Evolutionary conservation across 2,329 filamentous ascomycete species (phyloP).

Genomic region (Tolypocladium inflatum): DNA sequence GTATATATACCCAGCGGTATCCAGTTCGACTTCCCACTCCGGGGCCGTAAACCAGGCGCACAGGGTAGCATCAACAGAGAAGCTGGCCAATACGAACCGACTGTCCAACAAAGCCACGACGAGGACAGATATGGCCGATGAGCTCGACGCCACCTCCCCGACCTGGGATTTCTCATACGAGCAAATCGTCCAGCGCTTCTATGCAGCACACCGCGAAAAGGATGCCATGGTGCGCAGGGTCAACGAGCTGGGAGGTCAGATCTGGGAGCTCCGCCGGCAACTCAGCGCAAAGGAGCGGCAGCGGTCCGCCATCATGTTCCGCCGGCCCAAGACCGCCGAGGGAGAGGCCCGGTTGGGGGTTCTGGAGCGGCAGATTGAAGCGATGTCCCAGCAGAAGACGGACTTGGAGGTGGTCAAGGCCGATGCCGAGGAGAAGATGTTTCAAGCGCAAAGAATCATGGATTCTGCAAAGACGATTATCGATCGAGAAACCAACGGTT

Average conservation of each 20-base stretch:
- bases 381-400: neutral
- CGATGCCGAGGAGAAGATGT: neutral
- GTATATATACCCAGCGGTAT: neutral
- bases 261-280: neutral
- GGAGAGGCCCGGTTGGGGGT: neutral
- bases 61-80: neutral
- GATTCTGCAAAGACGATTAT: neutral
- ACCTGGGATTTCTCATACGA: neutral
- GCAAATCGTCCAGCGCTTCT: neutral
- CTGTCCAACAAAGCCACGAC: neutral
- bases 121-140: neutral
- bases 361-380: neutral
- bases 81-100: neutral
- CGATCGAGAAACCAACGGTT: neutral
- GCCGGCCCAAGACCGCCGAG: neutral
- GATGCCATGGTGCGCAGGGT: constrained; percentile 3
- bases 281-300: neutral
- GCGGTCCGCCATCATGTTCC: neutral
- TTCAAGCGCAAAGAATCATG: neutral
- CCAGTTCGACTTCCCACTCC: neutral
- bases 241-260: neutral
- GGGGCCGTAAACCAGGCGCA: neutral
- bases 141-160: neutral
- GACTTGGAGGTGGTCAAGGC: neutral
- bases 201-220: neutral